A percentile compares a stretch with the other conserved stretches of the same genome.
Conservation (phyloP, 225 moss, liverwort and hornwort genomes). For the Antitrichia curtipendula region DNA sequence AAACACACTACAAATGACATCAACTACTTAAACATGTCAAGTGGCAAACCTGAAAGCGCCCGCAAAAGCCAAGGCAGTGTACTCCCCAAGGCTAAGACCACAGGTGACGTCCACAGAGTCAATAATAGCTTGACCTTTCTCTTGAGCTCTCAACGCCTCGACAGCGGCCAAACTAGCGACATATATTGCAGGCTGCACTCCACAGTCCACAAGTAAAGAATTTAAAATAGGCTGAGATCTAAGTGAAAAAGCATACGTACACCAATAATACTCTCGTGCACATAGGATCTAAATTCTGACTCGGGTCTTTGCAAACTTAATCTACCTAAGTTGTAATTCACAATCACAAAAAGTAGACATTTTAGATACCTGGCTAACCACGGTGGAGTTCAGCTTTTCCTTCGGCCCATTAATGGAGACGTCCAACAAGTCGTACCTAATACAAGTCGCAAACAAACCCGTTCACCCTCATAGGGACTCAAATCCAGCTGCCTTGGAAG, state of each 20-base stretch:
- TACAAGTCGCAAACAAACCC: neutral
- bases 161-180: slow-evolving; percentile 96
- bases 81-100: slow-evolving; percentile 96
- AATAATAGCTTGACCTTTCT: slow-evolving; percentile 77
- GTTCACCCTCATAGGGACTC: neutral
- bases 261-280: neutral
- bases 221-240: neutral
- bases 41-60: slow-evolving; percentile 74
- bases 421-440: slow-evolving; percentile 86
- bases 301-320: neutral
- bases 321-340: neutral
- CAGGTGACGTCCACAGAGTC: slow-evolving; percentile 91
- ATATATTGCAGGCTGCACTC: slow-evolving; percentile 87
- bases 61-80: slow-evolving; percentile 96
- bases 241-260: neutral
- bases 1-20: neutral
- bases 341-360: neutral
- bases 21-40: neutral
- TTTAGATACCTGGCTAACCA: slow-evolving; percentile 77
- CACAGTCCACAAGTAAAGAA: neutral
- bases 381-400: slow-evolving; percentile 92
- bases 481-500: neutral
- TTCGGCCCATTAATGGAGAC: slow-evolving; percentile 95
- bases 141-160: slow-evolving; percentile 82
- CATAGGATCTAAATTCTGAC: neutral